Conservation (phyloP, 257 asterid species). For the Orobanche coerulescens region DNA sequence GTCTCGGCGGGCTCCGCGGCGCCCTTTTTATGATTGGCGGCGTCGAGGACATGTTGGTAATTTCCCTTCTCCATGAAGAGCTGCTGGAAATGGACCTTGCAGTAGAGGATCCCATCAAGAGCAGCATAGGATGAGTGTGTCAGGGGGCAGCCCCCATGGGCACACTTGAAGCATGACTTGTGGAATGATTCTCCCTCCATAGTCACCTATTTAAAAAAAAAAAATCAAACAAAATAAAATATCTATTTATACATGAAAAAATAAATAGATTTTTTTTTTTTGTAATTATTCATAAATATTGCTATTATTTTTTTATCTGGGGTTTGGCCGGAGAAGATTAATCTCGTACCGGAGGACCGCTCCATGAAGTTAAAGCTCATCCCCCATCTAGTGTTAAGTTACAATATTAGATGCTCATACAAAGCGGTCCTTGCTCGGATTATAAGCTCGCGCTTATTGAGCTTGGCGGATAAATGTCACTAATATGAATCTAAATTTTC, state of each 20-base stretch:
- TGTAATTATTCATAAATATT: not conserved
- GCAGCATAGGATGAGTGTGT: conserved; percentile 60
- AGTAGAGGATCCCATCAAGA: conserved; percentile 47
- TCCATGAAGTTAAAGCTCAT: too few relatives aligned
- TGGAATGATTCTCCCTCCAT: conserved; percentile 68
- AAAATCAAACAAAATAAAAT: not conserved
- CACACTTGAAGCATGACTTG: conserved; percentile 63
- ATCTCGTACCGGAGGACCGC: too few relatives aligned
- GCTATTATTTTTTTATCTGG: too few relatives aligned
- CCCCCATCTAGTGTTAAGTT: too few relatives aligned
- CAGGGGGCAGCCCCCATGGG: conserved; percentile 54
- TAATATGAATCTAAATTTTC: too few relatives aligned
- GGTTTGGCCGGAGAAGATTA: too few relatives aligned
- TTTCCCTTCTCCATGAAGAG: conserved; percentile 68
- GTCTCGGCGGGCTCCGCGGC: conserved; percentile 21
- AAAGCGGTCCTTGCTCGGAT: too few relatives aligned
- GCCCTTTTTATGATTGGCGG: conserved; percentile 38
- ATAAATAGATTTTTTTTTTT: not conserved
- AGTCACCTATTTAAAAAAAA: conserved; percentile 30
- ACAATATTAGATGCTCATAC: too few relatives aligned
- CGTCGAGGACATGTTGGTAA: conserved; percentile 48
- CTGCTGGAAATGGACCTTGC: conserved; percentile 60
- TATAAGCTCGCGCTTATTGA: too few relatives aligned
- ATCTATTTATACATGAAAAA: too few relatives aligned
- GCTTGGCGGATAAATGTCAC: too few relatives aligned